Base-by-base conservation (phyloP, 768 basidiomycete species). In the Serendipita vermifera region DNA sequence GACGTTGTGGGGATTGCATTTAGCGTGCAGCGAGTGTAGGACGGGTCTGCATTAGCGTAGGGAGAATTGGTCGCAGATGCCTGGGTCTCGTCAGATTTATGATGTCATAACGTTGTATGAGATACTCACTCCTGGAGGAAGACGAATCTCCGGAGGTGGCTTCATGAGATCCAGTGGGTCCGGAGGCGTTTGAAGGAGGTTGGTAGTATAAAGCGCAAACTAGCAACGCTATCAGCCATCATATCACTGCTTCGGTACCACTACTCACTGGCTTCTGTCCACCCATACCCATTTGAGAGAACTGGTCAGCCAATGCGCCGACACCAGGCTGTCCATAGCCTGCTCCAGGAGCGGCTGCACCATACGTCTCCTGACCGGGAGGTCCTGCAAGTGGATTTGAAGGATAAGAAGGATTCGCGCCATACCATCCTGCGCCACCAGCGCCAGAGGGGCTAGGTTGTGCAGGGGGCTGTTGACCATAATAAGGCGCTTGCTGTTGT, bases 1-100 rank as follows among this genome's bases (percentile, higher is more conserved):
- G 86, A 82, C 5, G 89, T 87, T 4, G 88, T 92, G 3, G 94
- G 94, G 59, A 97, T 80, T n/a, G 86, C 82, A 65, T 93, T 94
- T 57, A 97, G 65, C 1, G 96, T 99, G 59, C 75, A 81, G 46
- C 96, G 82, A 70, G 93, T 88, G 70, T 97, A 98, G 13, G 87
- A 91, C 31, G 82, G 76, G 66, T 97, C 85, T 13, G 92, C 84
- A 62, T 92, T 91, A 33, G 87, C 86, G 15, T 72, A 74, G 0
- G 84, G 87, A 29, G 83, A 81, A 13, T 82, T 81, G 3, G 88
- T 85, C 54, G 92, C 74, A 60, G 78, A 84, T 3, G 89, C 80
- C 69, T 69, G 14, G 15, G 7, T 26, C 20, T 6, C 14, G 55
- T 55, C 27, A 60, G 22, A 24, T 43, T 22, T 32, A 40, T 7